Conservation (phyloP, 768 basidiomycete species). For the Boletus rubescentipes region DNA sequence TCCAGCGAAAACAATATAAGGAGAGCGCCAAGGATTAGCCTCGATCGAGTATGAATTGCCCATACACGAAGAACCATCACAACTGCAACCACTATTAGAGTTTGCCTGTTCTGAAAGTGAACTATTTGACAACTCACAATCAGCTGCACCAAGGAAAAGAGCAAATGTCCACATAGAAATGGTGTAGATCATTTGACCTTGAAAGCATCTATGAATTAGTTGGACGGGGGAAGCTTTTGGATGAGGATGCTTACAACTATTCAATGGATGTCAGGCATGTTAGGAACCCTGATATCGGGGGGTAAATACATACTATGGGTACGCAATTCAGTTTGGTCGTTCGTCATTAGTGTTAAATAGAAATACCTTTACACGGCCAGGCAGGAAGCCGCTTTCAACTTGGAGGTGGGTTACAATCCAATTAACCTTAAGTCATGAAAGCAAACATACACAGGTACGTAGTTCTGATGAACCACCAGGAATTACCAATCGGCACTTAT, state of each 20-base stretch:
- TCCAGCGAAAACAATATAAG: background rate
- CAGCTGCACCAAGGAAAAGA: conserved; percentile 1
- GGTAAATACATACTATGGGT: background rate
- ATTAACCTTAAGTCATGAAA: background rate
- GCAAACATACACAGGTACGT: background rate
- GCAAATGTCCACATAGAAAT: background rate
- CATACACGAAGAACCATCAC: background rate
- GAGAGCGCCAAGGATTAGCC: background rate
- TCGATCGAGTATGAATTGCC: background rate
- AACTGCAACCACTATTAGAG: background rate
- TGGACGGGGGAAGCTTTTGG: no score
- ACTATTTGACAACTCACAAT: background rate
- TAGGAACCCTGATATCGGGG: no score
- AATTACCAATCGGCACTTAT: background rate
- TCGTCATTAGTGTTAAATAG: no score
- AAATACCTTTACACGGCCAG: background rate
- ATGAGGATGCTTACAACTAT: background rate
- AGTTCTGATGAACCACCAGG: background rate
- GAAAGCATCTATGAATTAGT: background rate
- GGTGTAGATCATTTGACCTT: background rate
- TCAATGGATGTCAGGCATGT: background rate
- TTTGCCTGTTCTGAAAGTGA: background rate
- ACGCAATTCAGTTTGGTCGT: background rate
- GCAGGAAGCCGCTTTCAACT: background rate
- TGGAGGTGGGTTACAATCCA: background rate